These are phyloP conservation scores for Colletotrichum tofieldiae DNA, from an alignment of 2,329 filamentous ascomycete species.

Conservation along the genomic window DNA sequence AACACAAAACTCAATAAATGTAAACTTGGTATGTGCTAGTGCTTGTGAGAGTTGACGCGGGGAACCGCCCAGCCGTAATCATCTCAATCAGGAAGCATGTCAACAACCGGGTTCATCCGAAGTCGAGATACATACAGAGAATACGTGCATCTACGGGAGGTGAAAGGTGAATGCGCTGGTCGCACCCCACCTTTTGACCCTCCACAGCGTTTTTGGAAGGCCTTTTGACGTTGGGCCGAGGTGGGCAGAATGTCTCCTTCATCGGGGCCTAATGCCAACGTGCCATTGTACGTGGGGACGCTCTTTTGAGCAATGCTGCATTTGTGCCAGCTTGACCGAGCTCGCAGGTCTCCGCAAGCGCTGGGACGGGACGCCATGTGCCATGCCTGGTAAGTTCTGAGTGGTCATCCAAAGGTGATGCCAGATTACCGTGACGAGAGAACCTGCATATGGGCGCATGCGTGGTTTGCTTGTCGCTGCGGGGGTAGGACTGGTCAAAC, in stretches of 20 bases:
- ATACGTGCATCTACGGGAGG: constrained; percentile 7
- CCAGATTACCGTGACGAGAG: constrained; percentile 18
- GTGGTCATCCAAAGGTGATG: constrained; percentile 29
- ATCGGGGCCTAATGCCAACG: constrained; percentile 1
- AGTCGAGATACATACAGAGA: constrained; percentile 7
- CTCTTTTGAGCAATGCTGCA: not conserved
- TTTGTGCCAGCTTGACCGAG: not conserved
- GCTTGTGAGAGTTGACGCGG: constrained; percentile 10
- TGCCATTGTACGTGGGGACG: constrained; percentile 1
- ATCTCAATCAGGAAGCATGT: constrained; percentile 27
- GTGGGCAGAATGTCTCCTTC: constrained; percentile 4
- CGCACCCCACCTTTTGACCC: constrained; percentile 32
- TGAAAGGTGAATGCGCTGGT: constrained; percentile 16
- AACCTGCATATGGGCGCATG: constrained; percentile 41
- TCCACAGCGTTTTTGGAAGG: constrained; percentile 5
- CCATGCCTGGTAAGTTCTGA: constrained; percentile 17
- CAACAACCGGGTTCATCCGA: constrained; percentile 40
- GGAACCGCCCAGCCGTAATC: constrained; percentile 13
- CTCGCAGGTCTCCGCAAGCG: constrained; percentile 11
- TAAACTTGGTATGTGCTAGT: constrained; percentile 8
- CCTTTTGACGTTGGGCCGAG: not conserved
- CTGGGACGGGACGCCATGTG: constrained; percentile 23
- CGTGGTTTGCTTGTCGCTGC: constrained; percentile 13
- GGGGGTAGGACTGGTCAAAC: constrained; percentile 21
- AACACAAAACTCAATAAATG: not conserved